Evolutionary conservation across 495 filamentous ascomycete species (phyloP), one percentile per base, ranked within the genome.

Genomic region (Talaromyces wortmannii): DNA sequence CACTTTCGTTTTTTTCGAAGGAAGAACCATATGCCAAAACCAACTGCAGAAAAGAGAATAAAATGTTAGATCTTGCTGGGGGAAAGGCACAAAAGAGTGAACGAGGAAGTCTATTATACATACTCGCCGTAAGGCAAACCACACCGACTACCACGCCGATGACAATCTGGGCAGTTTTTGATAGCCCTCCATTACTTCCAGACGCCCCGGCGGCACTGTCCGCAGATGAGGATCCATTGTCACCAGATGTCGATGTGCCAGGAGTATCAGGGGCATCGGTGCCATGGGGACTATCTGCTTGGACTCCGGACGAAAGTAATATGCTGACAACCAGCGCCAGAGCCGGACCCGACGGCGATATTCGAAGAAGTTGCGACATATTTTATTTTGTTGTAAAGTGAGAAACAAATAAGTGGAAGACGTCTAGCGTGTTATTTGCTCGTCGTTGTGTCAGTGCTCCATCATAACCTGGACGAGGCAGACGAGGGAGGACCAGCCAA

Each of bases 101-200:
- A 12, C 5, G 13, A 40, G 17, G n/a, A 4, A 36, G 56, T n/a
- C 12, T 52, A 16, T 36, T 48, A 16, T 48, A 59, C 64, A 54
- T 60, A 70, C 67, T 64, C 2, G 62, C 61, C 45, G 61, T 56
- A 29, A 61, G 49, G 8, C 55, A 60, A 40, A 66, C 55, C 31
- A 59, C 56, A 8, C 67, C 65, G 2, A 70, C 48, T 0, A 70
- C 65, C 6, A 63, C 63, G 0, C 67, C 67, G 49, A 70, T 65
- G 48, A 66, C 64, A 17, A 67, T 62, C 40, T 59, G 58, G 12
- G 45, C 48, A 10, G 45, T 18, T 40, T 30, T 50, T 45, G 55
- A 50, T 50, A 56, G 11, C 43, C 48, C 48, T 17, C 47, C 46
- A 45, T 33, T 56, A 36, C 48, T 32, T n/a, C 47, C 36, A 33